phyloP scores from a whole-genome alignment of 2,329 filamentous ascomycete species.

The Didymella arachidicola region DNA sequence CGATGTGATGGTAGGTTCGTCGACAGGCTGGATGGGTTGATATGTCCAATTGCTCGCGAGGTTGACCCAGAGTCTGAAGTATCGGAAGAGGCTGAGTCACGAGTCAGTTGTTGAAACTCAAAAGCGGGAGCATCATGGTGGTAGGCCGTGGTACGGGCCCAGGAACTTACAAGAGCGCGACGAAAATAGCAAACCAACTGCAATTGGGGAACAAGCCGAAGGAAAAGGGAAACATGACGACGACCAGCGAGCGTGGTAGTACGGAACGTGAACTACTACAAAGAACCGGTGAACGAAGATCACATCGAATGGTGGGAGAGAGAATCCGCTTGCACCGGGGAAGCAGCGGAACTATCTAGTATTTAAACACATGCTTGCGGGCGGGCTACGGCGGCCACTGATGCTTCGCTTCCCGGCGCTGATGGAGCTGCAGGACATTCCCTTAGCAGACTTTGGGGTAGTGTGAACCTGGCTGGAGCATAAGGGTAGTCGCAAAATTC shows the following conservation, averaged over 20 bases:
- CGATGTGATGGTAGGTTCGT: conserved; percentile 78
- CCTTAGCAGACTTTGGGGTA: conserved; percentile 53
- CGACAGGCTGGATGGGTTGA: conserved; percentile 81
- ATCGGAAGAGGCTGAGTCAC: conserved; percentile 77
- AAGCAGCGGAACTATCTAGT: conserved; percentile 50
- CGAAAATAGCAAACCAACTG: conserved; percentile 51
- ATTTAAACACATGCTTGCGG: conserved; percentile 52
- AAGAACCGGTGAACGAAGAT: conserved; percentile 48
- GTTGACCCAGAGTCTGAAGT: conserved; percentile 84
- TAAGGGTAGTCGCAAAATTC: conserved; percentile 51
- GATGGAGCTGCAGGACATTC: conserved; percentile 51
- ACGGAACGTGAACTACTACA: conserved; percentile 45
- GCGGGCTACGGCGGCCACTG: conserved; percentile 49
- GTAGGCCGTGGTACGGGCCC: conserved; percentile 11
- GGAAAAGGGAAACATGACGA: conserved; percentile 50
- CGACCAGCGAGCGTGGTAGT: conserved; percentile 49
- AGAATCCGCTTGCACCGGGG: conserved; percentile 51
- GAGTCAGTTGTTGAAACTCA: conserved; percentile 33
- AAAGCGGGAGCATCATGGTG: conserved; percentile 16
- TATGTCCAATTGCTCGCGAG: conserved; percentile 80
- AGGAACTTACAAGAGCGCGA: conserved; percentile 46
- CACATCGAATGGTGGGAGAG: conserved; percentile 51
- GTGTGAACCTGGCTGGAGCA: conserved; percentile 51
- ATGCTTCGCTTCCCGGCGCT: conserved; percentile 52
- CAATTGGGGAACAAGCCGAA: conserved; percentile 49